phyloP scores from a whole-genome alignment of 257 asterid species.

The Solanum gandarillasii region DNA sequence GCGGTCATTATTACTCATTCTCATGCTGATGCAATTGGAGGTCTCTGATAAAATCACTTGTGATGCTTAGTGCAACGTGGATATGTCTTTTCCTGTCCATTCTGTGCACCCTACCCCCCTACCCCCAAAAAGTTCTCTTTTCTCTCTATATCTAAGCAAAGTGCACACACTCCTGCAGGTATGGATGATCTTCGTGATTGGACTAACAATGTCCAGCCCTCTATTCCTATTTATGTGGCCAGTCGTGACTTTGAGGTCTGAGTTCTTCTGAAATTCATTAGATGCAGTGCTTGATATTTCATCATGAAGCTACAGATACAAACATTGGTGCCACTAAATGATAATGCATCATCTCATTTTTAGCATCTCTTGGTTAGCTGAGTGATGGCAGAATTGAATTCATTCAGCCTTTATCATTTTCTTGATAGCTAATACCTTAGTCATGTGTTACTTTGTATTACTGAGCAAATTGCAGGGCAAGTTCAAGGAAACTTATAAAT shows the following conservation, averaged over 20 bases:
- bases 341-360: not conserved
- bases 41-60: conserved; percentile 34
- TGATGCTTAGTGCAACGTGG: not conserved
- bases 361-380: not conserved
- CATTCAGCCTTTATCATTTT: not conserved
- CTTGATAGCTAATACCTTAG: not conserved
- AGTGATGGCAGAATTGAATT: not conserved
- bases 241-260: conserved; percentile 88
- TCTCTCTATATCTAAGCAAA: not conserved
- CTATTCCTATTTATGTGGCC: conserved; percentile 81
- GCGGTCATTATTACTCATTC: conserved; percentile 98
- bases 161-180: conserved; percentile 30
- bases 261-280: not conserved
- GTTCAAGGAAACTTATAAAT: not conserved
- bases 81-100: not conserved
- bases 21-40: conserved; percentile 99
- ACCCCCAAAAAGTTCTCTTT: not conserved
- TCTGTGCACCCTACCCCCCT: not conserved
- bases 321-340: not conserved
- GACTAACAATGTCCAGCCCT: conserved; percentile 92
- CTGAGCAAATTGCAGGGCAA: not conserved
- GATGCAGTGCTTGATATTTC: not conserved
- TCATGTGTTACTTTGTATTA: not conserved
- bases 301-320: not conserved
- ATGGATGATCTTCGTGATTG: conserved; percentile 99